Evolutionary conservation across 2,329 filamentous ascomycete genomes (phyloP).

Genomic region (Calonectria henricotiae): DNA sequence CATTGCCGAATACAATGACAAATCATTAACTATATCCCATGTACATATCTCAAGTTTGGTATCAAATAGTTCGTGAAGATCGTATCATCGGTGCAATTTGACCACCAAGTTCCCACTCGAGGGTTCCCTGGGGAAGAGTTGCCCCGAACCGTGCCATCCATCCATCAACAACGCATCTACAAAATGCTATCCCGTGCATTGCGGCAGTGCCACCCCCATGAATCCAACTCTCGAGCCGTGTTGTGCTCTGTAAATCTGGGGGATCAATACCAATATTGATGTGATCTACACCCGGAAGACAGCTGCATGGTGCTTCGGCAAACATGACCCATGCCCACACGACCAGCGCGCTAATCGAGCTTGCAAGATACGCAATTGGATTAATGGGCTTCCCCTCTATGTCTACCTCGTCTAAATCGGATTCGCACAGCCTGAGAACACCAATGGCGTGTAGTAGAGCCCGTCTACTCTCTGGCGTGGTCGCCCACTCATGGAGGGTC

Average conservation of each 20-base stretch:
- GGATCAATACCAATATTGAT: slow-evolving; percentile 48
- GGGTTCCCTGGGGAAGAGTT: slow-evolving; percentile 41
- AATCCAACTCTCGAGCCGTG: slow-evolving; percentile 54
- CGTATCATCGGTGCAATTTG: slow-evolving; percentile 47
- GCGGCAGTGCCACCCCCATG: slow-evolving; percentile 47
- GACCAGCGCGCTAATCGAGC: slow-evolving; percentile 55
- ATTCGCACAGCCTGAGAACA: slow-evolving; percentile 53
- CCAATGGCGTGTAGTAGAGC: slow-evolving; percentile 57
- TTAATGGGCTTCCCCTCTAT: slow-evolving; percentile 48
- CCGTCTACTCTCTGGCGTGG: slow-evolving; percentile 52
- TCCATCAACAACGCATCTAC: slow-evolving; percentile 50
- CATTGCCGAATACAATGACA: background rate
- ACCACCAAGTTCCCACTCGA: slow-evolving; percentile 47
- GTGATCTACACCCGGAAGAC: slow-evolving; percentile 49
- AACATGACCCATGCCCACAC: slow-evolving; percentile 59
- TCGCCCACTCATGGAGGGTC: slow-evolving; percentile 54
- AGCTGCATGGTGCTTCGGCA: slow-evolving; percentile 50
- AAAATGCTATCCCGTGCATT: slow-evolving; percentile 55
- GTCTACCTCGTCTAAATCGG: slow-evolving; percentile 43
- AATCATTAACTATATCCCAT: background rate
- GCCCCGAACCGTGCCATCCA: slow-evolving; percentile 52
- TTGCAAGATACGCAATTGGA: slow-evolving; percentile 56
- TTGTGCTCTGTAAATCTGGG: slow-evolving; percentile 48
- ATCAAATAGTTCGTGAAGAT: slow-evolving; percentile 30
- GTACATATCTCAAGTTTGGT: background rate